Percentiles rank a stretch among this genome's conserved stretches.
These are phyloP conservation scores for Cytidiella melzeri DNA, from an alignment of 768 basidiomycete species.

Conservation along the genomic window DNA sequence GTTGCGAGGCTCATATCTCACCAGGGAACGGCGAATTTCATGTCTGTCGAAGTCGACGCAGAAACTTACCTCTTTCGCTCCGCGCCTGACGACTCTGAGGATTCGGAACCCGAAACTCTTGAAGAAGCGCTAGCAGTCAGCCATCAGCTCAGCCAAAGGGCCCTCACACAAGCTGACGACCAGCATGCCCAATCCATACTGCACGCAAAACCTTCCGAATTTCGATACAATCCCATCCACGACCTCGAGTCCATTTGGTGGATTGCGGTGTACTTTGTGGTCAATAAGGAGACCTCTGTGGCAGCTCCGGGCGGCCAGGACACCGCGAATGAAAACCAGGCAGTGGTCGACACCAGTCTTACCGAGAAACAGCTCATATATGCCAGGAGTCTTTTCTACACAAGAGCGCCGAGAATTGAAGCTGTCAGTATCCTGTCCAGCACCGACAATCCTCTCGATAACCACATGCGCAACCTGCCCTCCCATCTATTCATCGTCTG, in stretches of 20 bases:
- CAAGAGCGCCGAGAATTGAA: too few species aligned
- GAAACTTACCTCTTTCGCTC: background rate
- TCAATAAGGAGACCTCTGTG: background rate
- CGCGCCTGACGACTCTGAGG: background rate
- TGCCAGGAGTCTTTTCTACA: too few species aligned
- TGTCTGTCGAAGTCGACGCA: background rate
- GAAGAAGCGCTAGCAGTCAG: background rate
- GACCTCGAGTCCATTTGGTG: slow-evolving; percentile 3
- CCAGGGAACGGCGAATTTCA: too few species aligned
- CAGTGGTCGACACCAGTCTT: too few species aligned
- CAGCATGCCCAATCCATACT: background rate
- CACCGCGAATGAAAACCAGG: too few species aligned
- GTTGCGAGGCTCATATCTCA: background rate
- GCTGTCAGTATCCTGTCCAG: too few species aligned
- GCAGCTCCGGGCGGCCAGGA: too few species aligned
- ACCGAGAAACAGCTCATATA: too few species aligned
- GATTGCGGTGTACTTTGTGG: background rate
- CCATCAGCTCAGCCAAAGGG: background rate
- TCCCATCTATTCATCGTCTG: too few species aligned
- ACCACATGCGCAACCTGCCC: too few species aligned
- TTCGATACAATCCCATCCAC: background rate
- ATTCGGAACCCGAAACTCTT: background rate
- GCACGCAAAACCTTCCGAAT: background rate
- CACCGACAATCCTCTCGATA: too few species aligned
- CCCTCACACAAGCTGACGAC: too few species aligned